Conservation (phyloP, 768 basidiomycete species). For the Cantharellus cinnabarinus region DNA sequence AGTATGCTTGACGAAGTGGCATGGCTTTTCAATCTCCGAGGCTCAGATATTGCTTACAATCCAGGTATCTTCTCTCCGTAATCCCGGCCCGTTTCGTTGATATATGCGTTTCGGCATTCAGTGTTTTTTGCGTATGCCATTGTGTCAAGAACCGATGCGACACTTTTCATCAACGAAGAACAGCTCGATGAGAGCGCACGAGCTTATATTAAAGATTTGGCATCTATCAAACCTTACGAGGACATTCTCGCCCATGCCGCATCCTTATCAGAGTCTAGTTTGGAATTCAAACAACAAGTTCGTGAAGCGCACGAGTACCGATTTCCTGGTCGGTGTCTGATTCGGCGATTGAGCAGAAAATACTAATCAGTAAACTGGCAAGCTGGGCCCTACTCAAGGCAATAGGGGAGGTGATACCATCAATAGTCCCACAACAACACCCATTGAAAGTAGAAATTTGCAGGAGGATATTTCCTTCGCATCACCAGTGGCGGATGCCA, state of each 20-base stretch:
- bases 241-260: constrained; percentile 28
- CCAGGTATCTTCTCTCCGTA: constrained; percentile 23
- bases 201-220: constrained; percentile 29
- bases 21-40: constrained; percentile 85
- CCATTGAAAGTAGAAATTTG: neutral
- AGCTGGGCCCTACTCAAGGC: constrained; percentile 69
- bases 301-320: neutral
- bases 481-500: constrained; percentile 57
- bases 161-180: constrained; percentile 44
- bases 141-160: constrained; percentile 33
- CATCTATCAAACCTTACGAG: constrained; percentile 53
- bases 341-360: constrained; percentile 24
- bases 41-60: constrained; percentile 80
- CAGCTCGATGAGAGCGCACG: constrained; percentile 28
- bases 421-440: neutral
- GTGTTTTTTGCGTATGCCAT: constrained; percentile 90
- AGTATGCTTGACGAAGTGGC: constrained; percentile 88
- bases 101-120: constrained; percentile 12
- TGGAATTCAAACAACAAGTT: neutral
- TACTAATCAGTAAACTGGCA: constrained; percentile 57
- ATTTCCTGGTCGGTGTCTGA: no score
- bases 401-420: constrained; percentile 28
- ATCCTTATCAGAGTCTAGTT: constrained; percentile 1
- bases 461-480: constrained; percentile 41
- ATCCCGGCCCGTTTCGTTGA: neutral